phyloP scores from a whole-genome alignment of 2,329 filamentous ascomycete genomes.

The Fusarium guadeloupense region DNA sequence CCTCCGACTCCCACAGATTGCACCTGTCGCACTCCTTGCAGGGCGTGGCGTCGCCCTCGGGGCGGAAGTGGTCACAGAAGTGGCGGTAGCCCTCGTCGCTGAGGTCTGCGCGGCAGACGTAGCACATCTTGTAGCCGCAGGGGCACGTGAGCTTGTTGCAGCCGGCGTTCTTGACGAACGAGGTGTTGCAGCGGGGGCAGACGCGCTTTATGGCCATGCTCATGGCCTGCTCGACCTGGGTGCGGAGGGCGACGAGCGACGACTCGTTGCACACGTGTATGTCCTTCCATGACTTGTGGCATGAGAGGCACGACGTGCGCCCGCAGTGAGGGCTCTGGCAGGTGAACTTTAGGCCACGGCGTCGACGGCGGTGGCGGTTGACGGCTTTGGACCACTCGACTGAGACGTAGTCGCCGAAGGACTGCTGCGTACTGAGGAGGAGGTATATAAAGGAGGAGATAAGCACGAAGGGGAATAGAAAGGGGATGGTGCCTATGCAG shows the following conservation, averaged over 20 bases:
- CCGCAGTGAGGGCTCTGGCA: slow-evolving; percentile 77
- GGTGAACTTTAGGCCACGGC: slow-evolving; percentile 78
- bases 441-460: slow-evolving; percentile 58
- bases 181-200: slow-evolving; percentile 89
- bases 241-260: slow-evolving; percentile 81
- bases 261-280: slow-evolving; percentile 92
- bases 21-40: slow-evolving; percentile 85
- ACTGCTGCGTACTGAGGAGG: slow-evolving; percentile 54
- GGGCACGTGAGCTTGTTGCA: slow-evolving; percentile 98
- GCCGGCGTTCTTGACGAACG: slow-evolving; percentile 90
- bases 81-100: slow-evolving; percentile 84
- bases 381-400: slow-evolving; percentile 68
- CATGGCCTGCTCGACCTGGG: slow-evolving; percentile 91
- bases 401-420: slow-evolving; percentile 53
- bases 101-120: slow-evolving; percentile 86
- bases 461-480: slow-evolving; percentile 63
- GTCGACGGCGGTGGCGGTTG: slow-evolving; percentile 72
- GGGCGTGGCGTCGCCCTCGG: slow-evolving; percentile 73
- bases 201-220: slow-evolving; percentile 94
- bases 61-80: slow-evolving; percentile 95
- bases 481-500: slow-evolving; percentile 63
- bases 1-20: slow-evolving; percentile 81
- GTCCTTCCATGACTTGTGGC: slow-evolving; percentile 84
- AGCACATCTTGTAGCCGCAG: slow-evolving; percentile 98
- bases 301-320: slow-evolving; percentile 80